phyloP scores from a whole-genome alignment of 2,329 filamentous ascomycete genomes.

The Paraconiothyrium brasiliense region DNA sequence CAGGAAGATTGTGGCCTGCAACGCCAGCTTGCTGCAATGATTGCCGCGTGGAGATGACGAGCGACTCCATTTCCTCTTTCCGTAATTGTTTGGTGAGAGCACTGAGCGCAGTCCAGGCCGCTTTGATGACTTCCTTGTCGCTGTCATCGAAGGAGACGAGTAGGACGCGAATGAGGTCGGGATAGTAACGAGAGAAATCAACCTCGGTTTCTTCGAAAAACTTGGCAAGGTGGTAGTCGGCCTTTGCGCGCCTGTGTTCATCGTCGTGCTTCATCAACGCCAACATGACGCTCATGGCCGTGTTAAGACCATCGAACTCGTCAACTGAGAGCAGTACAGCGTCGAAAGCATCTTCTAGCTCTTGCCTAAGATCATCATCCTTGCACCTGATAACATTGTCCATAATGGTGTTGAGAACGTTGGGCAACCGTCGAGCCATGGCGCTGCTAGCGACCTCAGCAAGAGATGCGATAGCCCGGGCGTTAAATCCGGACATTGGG shows the following conservation, averaged over 20 bases:
- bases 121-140: slow-evolving; percentile 84
- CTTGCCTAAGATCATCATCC: slow-evolving; percentile 76
- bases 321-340: slow-evolving; percentile 92
- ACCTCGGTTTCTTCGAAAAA: slow-evolving; percentile 85
- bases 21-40: slow-evolving; percentile 89
- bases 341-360: slow-evolving; percentile 84
- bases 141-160: slow-evolving; percentile 92
- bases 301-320: slow-evolving; percentile 94
- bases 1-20: slow-evolving; percentile 81
- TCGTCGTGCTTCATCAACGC: slow-evolving; percentile 91
- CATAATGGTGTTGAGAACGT: slow-evolving; percentile 92
- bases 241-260: slow-evolving; percentile 80
- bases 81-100: slow-evolving; percentile 88
- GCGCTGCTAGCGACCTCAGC: slow-evolving; percentile 89
- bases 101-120: slow-evolving; percentile 85
- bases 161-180: slow-evolving; percentile 89
- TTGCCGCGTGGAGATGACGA: slow-evolving; percentile 86
- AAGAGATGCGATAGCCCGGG: slow-evolving; percentile 89
- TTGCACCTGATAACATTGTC: slow-evolving; percentile 84
- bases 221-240: slow-evolving; percentile 79
- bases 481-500: slow-evolving; percentile 94
- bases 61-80: slow-evolving; percentile 97
- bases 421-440: slow-evolving; percentile 89
- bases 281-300: slow-evolving; percentile 92
- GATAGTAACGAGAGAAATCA: slow-evolving; percentile 95